Conservation (phyloP, 2,329 filamentous ascomycete species). For the Phialophora tarda region DNA sequence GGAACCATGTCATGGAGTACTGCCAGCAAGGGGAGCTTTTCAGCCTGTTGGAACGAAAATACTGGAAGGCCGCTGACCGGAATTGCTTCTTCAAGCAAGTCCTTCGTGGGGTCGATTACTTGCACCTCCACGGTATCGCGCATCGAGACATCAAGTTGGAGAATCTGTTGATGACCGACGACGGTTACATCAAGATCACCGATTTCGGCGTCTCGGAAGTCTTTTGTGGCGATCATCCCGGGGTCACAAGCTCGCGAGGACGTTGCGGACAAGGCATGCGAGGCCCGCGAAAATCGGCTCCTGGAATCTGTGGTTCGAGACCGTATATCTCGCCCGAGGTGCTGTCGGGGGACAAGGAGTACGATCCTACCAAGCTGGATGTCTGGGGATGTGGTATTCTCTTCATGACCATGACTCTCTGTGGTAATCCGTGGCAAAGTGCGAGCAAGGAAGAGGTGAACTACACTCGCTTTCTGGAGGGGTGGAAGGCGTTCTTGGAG, state of each 20-base stretch:
- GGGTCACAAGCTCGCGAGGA: conserved; percentile 72
- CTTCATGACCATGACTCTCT: conserved; percentile 76
- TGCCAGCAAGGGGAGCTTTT: conserved; percentile 83
- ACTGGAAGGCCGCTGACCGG: conserved; percentile 71
- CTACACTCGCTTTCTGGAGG: conserved; percentile 68
- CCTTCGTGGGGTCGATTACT: conserved; percentile 78
- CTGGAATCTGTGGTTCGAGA: conserved; percentile 81
- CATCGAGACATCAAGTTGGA: conserved; percentile 92
- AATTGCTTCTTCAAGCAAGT: conserved; percentile 90
- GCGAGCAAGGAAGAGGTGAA: conserved; percentile 64
- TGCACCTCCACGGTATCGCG: conserved; percentile 83
- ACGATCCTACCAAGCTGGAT: conserved; percentile 79
- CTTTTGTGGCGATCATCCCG: conserved; percentile 81
- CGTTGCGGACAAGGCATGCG: conserved; percentile 76
- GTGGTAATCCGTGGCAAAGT: conserved; percentile 74
- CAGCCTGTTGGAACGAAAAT: conserved; percentile 72
- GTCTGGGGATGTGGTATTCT: conserved; percentile 87
- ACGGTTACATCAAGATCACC: conserved; percentile 85
- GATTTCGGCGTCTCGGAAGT: conserved; percentile 91
- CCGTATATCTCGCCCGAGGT: conserved; percentile 91
- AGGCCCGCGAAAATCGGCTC: conserved; percentile 69
- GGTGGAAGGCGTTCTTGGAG: conserved; percentile 71
- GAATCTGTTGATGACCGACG: conserved; percentile 77
- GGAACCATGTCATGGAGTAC: conserved; percentile 94
- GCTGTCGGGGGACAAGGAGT: conserved; percentile 67